A percentile compares a stretch with the other conserved stretches of the same genome.
Evolutionary conservation across 345 rosid species (phyloP).

Genomic region (Nephelium lappaceum): DNA sequence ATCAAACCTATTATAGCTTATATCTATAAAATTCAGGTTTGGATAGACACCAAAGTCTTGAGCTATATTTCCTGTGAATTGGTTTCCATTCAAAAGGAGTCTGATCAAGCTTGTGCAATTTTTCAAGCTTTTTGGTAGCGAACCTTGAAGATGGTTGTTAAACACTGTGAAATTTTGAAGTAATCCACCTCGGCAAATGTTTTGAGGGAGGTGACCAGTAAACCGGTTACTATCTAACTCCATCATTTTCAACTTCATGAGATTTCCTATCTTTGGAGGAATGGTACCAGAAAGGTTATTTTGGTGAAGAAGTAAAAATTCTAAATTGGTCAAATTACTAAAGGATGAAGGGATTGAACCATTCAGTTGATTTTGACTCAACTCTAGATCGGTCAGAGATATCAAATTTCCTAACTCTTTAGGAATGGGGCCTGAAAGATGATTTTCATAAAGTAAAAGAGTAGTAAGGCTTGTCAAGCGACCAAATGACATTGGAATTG

Average conservation of each 20-base stretch:
- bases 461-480: background rate
- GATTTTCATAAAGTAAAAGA: constrained; percentile 16
- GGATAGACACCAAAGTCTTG: constrained; percentile 38
- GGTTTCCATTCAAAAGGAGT: constrained; percentile 28
- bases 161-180: background rate
- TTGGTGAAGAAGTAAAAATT: constrained; percentile 6
- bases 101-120: constrained; percentile 31
- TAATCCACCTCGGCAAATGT: constrained; percentile 12
- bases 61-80: constrained; percentile 26
- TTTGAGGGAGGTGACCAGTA: constrained; percentile 25
- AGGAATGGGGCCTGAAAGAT: constrained; percentile 31
- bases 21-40: constrained; percentile 1
- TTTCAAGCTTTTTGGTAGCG: constrained; percentile 35
- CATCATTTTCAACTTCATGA: background rate
- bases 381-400: constrained; percentile 3
- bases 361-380: constrained; percentile 7
- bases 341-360: constrained; percentile 17
- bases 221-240: constrained; percentile 16
- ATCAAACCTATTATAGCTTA: constrained; percentile 28
- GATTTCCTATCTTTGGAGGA: constrained; percentile 15
- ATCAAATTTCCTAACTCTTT: constrained; percentile 20
- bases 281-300: constrained; percentile 32
- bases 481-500: constrained; percentile 32
- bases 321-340: background rate
- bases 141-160: constrained; percentile 27